Base-by-base conservation (phyloP, 805 yeast species). In the Ogataea thermomethanolica region DNA sequence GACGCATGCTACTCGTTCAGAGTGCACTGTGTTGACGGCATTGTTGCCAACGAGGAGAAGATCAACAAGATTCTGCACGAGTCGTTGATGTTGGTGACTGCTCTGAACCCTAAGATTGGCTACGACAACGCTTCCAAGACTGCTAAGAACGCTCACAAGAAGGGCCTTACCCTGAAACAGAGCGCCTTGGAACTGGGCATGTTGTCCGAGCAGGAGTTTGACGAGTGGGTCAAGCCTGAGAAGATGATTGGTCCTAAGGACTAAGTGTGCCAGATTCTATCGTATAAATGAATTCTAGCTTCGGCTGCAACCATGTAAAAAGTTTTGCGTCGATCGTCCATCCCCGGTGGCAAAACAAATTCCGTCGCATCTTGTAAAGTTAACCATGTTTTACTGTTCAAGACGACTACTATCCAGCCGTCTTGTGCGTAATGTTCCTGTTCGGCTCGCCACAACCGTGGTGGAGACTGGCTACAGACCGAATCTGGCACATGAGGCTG, bases 81-180 rank as follows among this genome's bases (percentile, higher is more conserved):
- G 71, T 88, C 97, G 11, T 78, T 93, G 63, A 93, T 93, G 99
- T 79, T 93, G 70, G 99, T 93, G 37, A 93, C 99, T 43, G 97
- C 99, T 20, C 78, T 93, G 63, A 93, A 93, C 79, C 97, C 99
- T 59, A 89, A 91, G 81, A 93, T 93, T 57, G 99, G 99, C 59
- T 93, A 93, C 72, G 99, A 93, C 63, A 78, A 81, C 56, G 98
- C 99, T 44, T 88, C 97, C 44, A 90, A 91, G 79, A 91, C 89
- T 39, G 99, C 99, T 55, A 93, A 93, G 78, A 87, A 93, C 64
- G 99, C 99, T 35, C 98, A 93, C 79, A 84, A 90, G 74, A 89
- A 93, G 76, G 96, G 97, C 21, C 75, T 91, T 58, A 93, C 99
- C 33, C 78, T 93, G 70, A 93, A 93, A 73, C 85, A 89, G 68